Conservation (phyloP, 306 rosid genomes). For the Dalbergia cultrata region DNA sequence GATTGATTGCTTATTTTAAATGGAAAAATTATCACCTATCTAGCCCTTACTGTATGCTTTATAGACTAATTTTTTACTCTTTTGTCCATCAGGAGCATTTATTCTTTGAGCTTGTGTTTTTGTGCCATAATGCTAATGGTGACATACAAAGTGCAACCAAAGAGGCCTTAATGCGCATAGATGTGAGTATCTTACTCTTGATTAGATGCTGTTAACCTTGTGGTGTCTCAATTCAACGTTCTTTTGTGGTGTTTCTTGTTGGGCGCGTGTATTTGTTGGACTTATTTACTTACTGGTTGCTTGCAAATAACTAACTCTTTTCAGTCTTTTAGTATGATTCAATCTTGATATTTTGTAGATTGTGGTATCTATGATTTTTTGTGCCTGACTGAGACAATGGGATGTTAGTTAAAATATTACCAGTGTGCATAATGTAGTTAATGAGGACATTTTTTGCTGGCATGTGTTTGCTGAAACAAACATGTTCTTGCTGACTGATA, state of each 20-base stretch:
- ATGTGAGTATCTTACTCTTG: conserved; percentile 61
- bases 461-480: too few relatives aligned
- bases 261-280: background rate
- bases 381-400: too few relatives aligned
- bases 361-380: too few relatives aligned
- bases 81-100: conserved; percentile 65
- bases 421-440: too few relatives aligned
- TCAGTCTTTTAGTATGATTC: too few relatives aligned
- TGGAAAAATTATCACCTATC: background rate
- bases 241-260: conserved; percentile 2
- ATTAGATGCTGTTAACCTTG: conserved; percentile 11
- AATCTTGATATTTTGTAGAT: too few relatives aligned
- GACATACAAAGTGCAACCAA: conserved; percentile 71
- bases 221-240: conserved; percentile 3
- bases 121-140: conserved; percentile 67
- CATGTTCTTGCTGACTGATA: too few relatives aligned
- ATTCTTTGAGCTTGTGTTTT: conserved; percentile 67
- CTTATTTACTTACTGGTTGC: background rate
- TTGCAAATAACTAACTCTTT: too few relatives aligned
- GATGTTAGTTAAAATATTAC: too few relatives aligned
- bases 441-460: too few relatives aligned
- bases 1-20: conserved; percentile 10
- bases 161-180: conserved; percentile 70
- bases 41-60: conserved; percentile 5
- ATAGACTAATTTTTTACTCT: conserved; percentile 33